phyloP scores from a whole-genome alignment of 768 basidiomycete species.

The Xerocomellus amylosporus region DNA sequence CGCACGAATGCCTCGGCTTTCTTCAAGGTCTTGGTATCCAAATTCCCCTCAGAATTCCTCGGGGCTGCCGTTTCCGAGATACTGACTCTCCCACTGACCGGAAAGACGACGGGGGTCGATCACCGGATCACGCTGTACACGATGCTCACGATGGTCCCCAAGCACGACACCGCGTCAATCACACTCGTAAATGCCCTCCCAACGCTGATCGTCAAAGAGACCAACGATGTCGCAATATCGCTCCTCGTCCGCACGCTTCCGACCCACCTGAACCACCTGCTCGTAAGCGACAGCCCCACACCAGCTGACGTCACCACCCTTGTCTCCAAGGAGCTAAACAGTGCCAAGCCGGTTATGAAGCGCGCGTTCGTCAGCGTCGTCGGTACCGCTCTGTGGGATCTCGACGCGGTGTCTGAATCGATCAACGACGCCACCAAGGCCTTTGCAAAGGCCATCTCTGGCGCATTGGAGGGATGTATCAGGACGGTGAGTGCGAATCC shows the following conservation, averaged over 20 bases:
- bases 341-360: slow-evolving; percentile 56
- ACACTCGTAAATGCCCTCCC: slow-evolving; percentile 40
- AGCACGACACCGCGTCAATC: slow-evolving; percentile 49
- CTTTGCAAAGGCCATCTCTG: slow-evolving; percentile 54
- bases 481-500: slow-evolving; percentile 65
- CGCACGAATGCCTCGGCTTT: slow-evolving; percentile 55
- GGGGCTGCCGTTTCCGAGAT: slow-evolving; percentile 59
- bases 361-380: slow-evolving; percentile 62
- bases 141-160: slow-evolving; percentile 60
- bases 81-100: slow-evolving; percentile 68
- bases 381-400: slow-evolving; percentile 57
- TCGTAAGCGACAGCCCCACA: slow-evolving; percentile 43
- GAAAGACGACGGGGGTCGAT: slow-evolving; percentile 86
- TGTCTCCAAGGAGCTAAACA: slow-evolving; percentile 71
- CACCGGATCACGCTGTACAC: slow-evolving; percentile 79
- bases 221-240: slow-evolving; percentile 61
- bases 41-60: slow-evolving; percentile 37
- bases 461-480: slow-evolving; percentile 66
- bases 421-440: slow-evolving; percentile 40
- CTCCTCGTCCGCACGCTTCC: slow-evolving; percentile 55
- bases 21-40: slow-evolving; percentile 47
- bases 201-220: slow-evolving; percentile 65
- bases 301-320: slow-evolving; percentile 44
- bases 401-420: slow-evolving; percentile 30
- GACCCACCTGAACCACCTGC: slow-evolving; percentile 54